Evolutionary conservation across 2,329 filamentous ascomycete genomes (phyloP).

Genomic region (Penicillium sp.): DNA sequence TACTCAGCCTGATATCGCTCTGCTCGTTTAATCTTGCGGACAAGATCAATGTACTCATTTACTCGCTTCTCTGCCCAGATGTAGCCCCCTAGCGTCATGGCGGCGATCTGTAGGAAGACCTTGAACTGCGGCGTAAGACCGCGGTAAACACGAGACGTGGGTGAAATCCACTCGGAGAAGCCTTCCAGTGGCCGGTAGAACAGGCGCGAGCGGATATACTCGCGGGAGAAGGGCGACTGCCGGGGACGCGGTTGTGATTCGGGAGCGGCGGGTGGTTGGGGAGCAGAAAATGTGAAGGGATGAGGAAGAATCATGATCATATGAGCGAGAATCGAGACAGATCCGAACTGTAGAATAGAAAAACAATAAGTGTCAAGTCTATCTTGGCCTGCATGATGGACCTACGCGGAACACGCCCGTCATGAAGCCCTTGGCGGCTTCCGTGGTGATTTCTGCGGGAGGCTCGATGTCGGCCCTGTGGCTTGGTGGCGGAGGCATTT

Average conservation of each 20-base stretch:
- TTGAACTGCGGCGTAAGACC: constrained; percentile 48
- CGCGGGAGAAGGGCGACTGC: constrained; percentile 27
- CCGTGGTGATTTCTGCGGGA: constrained; percentile 39
- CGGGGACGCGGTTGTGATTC: constrained; percentile 16
- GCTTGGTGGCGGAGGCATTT: constrained; percentile 41
- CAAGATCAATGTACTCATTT: constrained; percentile 42
- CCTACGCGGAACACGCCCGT: constrained; percentile 42
- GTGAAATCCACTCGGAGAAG: constrained; percentile 47
- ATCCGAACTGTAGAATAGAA: constrained; percentile 35
- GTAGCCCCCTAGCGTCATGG: constrained; percentile 46
- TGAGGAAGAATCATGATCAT: constrained; percentile 43
- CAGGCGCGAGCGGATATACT: constrained; percentile 29
- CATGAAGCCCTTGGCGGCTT: constrained; percentile 42
- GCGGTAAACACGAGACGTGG: constrained; percentile 42
- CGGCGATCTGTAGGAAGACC: constrained; percentile 45
- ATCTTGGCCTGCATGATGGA: constrained; percentile 3
- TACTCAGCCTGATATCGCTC: constrained; percentile 35
- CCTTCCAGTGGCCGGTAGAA: constrained; percentile 44
- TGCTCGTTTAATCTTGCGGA: constrained; percentile 40
- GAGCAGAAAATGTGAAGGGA: constrained; percentile 37
- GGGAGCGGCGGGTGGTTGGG: constrained; percentile 25
- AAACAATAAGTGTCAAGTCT: neutral
- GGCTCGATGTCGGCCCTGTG: constrained; percentile 39
- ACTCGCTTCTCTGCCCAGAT: constrained; percentile 47
- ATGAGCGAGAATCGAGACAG: constrained; percentile 44